Evolutionary conservation across 306 rosid species (phyloP), one percentile per base, ranked within the genome.

Genomic region (Senna siamea): DNA sequence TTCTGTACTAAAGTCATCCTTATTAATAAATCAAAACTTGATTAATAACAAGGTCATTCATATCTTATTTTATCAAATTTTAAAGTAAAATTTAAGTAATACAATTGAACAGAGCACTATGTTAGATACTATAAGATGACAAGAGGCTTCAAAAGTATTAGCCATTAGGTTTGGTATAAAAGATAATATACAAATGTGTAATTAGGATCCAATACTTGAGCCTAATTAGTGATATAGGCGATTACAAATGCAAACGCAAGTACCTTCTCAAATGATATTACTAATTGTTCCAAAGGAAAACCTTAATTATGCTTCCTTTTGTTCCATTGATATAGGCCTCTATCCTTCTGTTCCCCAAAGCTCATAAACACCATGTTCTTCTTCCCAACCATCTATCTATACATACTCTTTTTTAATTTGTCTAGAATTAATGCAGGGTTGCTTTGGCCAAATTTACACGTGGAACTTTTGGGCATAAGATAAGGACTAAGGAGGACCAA

Each of bases 301-400:
- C 0, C 40, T 37, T 4, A 23, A 9, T 51, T 72, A 71, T 65
- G 78, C 66, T 74, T 80, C 69, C 55, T 57, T 40, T 77, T n/a
- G n/a, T n/a, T 70, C 65, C 62, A n/a, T 41, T 57, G 70, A 66
- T 40, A 66, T 12, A 48, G 86, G 59, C 81, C 68, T 67, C 76
- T 76, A 55, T 75, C 68, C 38, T 47, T 67, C 63, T 86, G 90
- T 89, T 81, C 91, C 92, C 91, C 73, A 70, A 64, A 86, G 86
- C 80, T 76, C 34, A 76, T 74, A 84, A 89, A 86, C 22, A 74
- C 91, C 93, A 84, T 76, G 90, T 82, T 84, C 30, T 26, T 26
- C 83, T 84, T 5, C 83, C 55, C 70, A 54, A 50, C 83, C 75
- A 50, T 63, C 60, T 12, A 52, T n/a, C n/a, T n/a, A n/a, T n/a